Conservation (phyloP, 2,329 filamentous ascomycete species). For the Stemphylium lycopersici region DNA sequence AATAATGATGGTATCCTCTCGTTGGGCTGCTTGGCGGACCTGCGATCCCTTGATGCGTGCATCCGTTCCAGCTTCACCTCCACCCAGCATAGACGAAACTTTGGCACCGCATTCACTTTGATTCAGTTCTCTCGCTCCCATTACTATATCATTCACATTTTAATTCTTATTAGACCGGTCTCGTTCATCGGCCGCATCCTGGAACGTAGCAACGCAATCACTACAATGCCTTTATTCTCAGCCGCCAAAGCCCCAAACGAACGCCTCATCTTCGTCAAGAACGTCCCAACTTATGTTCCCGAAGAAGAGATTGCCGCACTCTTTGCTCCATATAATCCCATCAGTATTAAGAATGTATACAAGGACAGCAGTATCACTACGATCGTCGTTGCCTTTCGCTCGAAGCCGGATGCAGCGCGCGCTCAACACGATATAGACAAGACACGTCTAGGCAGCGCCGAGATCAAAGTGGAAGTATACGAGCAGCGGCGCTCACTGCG, state of each 20-base stretch:
- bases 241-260: slow-evolving; percentile 3
- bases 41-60: neutral
- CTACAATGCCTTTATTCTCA: neutral
- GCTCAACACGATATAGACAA: slow-evolving; percentile 19
- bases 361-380: slow-evolving; percentile 22
- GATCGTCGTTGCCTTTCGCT: slow-evolving; percentile 20
- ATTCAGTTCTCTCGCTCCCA: neutral
- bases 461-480: slow-evolving; percentile 24
- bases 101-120: slow-evolving; percentile 1
- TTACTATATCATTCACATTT: neutral
- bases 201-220: neutral
- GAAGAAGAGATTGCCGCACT: slow-evolving; percentile 4
- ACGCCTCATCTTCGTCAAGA: slow-evolving; percentile 30
- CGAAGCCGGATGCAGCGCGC: slow-evolving; percentile 5
- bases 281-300: slow-evolving; percentile 19
- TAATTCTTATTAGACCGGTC: neutral
- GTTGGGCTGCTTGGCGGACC: neutral
- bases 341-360: slow-evolving; percentile 25
- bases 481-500: slow-evolving; percentile 19
- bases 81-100: neutral
- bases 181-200: neutral
- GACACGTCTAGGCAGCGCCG: slow-evolving; percentile 11
- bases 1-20: neutral
- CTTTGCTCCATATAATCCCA: slow-evolving; percentile 16
- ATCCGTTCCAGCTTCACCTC: neutral